phyloP scores from a whole-genome alignment of 306 rosid species.

The Urtica urens region DNA sequence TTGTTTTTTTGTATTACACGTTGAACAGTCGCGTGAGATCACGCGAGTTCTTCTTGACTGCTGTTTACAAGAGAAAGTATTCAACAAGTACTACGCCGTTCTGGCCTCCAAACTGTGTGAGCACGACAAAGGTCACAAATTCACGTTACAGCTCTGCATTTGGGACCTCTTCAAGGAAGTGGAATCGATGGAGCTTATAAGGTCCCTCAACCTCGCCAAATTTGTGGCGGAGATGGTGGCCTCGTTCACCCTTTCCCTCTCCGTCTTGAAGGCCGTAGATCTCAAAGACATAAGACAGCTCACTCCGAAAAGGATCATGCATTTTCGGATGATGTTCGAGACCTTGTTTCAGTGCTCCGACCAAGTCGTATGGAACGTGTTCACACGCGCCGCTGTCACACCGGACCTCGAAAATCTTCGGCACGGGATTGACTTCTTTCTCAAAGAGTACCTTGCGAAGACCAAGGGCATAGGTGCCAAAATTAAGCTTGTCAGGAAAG shows the following conservation, averaged over 20 bases:
- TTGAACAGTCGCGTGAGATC: constrained; percentile 70
- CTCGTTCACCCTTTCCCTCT: constrained; percentile 64
- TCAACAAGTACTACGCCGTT: constrained; percentile 76
- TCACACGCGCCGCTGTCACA: constrained; percentile 58
- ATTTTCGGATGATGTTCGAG: constrained; percentile 78
- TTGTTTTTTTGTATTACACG: no score
- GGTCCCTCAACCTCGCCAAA: constrained; percentile 77
- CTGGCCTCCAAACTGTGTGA: constrained; percentile 83
- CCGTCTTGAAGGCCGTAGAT: constrained; percentile 62
- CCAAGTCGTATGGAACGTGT: constrained; percentile 55
- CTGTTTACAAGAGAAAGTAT: constrained; percentile 87
- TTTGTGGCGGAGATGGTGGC: constrained; percentile 76
- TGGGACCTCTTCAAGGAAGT: constrained; percentile 88
- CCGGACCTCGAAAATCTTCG: constrained; percentile 70
- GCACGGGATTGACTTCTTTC: constrained; percentile 55
- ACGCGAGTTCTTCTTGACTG: constrained; percentile 85
- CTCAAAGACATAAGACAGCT: constrained; percentile 42
- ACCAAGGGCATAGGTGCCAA: constrained; percentile 33
- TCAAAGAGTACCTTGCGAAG: constrained; percentile 53
- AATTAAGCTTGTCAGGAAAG: constrained; percentile 59
- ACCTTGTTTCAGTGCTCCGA: constrained; percentile 56
- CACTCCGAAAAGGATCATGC: constrained; percentile 69
- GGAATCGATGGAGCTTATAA: constrained; percentile 58
- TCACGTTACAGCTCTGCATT: constrained; percentile 81
- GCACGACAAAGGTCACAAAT: constrained; percentile 89